Evolutionary conservation across 2,329 filamentous ascomycete genomes (phyloP), one percentile per base, ranked within the genome.

Genomic region (Aspergillus spinulosporus): DNA sequence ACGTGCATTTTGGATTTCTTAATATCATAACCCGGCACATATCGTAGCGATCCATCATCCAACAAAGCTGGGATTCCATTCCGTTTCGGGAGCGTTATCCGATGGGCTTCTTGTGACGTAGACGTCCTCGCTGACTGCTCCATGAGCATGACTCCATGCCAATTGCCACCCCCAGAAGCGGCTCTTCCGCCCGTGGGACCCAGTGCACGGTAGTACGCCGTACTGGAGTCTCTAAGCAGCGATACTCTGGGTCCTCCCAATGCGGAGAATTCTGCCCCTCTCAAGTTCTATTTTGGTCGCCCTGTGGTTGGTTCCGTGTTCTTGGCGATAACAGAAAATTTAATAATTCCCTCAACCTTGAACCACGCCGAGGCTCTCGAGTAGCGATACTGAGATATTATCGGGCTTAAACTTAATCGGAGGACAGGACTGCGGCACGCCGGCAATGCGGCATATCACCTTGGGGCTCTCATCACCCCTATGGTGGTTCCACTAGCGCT

Each of bases 141-240:
- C 21, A 21, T 21, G 21, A 21, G 21, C 21, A 21, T 21, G 21
- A 21, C 21, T 21, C 21, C 21, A 44, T 36, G 9, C 4, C 43
- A 34, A 14, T 8, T 31, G 11, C 46, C 28, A 54, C 52, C 52
- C 14, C n/a, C 54, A 56, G 50, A 62, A 55, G 59, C 57, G 57
- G 59, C 59, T 61, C 53, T 63, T 55, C 21, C 21, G 21, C 21
- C 21, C 21, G 21, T 21, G 21, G 21, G 21, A 21, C 21, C 21
- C 21, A 21, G 21, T 21, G 21, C 21, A 21, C 21, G 21, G 21
- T 21, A 21, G 21, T 21, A 21, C 21, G 21, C 21, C 21, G 21
- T 21, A 21, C 21, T 21, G 21, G 21, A 21, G 21, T 21, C 21
- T 21, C 21, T 21, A 21, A 21, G 21, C 21, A 21, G 21, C 21